phyloP scores from a whole-genome alignment of 2,329 filamentous ascomycete species.

The Fusarium coffeatum region DNA sequence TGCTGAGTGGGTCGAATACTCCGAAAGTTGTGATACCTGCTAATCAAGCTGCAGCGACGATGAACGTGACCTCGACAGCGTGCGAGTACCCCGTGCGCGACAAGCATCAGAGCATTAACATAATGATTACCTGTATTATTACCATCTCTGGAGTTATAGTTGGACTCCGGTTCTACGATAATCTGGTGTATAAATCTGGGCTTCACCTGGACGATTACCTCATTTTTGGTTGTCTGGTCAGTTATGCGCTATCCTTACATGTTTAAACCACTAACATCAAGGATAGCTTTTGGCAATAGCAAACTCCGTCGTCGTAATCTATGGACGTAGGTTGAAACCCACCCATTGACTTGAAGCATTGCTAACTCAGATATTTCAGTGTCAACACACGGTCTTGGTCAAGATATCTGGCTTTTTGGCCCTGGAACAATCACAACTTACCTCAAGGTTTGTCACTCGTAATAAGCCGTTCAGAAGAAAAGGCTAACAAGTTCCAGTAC shows the following conservation, averaged over 20 bases:
- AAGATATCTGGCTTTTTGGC: constrained; percentile 14
- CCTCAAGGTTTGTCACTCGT: background rate
- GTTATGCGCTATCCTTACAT: background rate
- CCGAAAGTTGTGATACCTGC: background rate
- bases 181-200: background rate
- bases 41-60: background rate
- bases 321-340: background rate
- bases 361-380: background rate
- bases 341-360: fast-evolving
- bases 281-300: background rate
- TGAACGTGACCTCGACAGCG: background rate
- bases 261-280: background rate
- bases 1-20: background rate
- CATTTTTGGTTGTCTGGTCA: background rate
- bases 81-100: constrained; percentile 5
- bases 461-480: fast-evolving
- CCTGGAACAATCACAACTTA: background rate
- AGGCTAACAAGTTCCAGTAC: background rate
- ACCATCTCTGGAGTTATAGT: background rate
- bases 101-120: background rate
- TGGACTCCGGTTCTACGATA: background rate
- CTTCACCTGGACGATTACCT: background rate
- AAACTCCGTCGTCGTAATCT: background rate
- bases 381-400: constrained; percentile 7
- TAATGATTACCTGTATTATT: background rate